These are phyloP conservation scores for Candida maltosa DNA, from an alignment of 805 yeast genomes.

Conservation along the genomic window DNA sequence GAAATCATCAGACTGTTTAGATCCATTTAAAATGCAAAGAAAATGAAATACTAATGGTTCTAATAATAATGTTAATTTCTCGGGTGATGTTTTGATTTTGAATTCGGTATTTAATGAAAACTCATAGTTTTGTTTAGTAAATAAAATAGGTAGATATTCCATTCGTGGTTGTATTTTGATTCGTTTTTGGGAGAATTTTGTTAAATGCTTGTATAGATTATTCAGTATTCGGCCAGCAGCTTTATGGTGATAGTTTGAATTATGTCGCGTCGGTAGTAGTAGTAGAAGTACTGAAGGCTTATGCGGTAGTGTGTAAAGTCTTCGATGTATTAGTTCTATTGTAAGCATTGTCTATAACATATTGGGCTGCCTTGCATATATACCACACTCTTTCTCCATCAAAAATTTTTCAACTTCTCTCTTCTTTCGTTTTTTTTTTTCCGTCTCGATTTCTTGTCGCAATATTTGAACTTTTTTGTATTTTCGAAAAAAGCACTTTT, in stretches of 20 bases:
- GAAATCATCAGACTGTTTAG: too few species aligned
- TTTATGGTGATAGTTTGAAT: conserved; percentile 6
- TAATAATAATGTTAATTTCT: conserved; percentile 7
- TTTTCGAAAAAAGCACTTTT: too few species aligned
- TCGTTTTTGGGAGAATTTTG: background rate
- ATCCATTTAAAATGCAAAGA: conserved; percentile 1
- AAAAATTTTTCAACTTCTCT: too few species aligned
- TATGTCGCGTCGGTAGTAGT: conserved; percentile 3
- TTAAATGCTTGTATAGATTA: conserved; percentile 4
- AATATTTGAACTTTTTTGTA: too few species aligned
- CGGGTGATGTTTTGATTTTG: background rate
- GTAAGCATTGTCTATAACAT: too few species aligned
- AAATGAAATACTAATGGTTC: conserved; percentile 15
- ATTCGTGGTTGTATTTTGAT: conserved; percentile 7
- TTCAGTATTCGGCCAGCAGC: conserved; percentile 7
- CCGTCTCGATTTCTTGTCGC: too few species aligned
- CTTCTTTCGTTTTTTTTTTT: too few species aligned
- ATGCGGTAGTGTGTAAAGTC: background rate
- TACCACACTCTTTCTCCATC: too few species aligned
- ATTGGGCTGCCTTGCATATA: too few species aligned
- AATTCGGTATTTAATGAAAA: conserved; percentile 1
- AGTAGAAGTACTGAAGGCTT: too few species aligned
- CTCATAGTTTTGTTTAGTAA: conserved; percentile 1
- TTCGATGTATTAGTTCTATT: too few species aligned
- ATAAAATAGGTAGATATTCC: conserved; percentile 2